Evolutionary conservation across 1,284 basidiomycete genomes (phyloP).

Genomic region (Leccinum laetum): DNA sequence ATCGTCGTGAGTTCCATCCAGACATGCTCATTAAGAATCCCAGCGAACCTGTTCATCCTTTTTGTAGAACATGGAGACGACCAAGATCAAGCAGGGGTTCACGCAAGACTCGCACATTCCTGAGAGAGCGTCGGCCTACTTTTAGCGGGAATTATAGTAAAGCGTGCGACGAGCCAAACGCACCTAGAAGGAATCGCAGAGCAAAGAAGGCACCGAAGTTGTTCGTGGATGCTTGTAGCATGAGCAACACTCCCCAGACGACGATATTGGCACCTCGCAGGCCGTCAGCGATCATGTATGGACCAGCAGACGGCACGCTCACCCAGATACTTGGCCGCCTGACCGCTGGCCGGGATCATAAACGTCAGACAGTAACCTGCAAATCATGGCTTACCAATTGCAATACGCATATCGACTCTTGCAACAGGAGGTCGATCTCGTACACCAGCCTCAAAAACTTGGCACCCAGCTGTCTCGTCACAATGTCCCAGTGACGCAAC

Average conservation of each 20-base stretch:
- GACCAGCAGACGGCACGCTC: constrained; percentile 1
- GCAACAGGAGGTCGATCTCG: constrained; percentile 52
- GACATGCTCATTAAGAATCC: not conserved
- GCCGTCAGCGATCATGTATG: not conserved
- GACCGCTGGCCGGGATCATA: constrained; percentile 12
- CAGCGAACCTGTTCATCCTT: constrained; percentile 59
- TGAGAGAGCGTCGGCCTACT: constrained; percentile 19
- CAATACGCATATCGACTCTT: constrained; percentile 50
- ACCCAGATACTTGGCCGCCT: constrained; percentile 73
- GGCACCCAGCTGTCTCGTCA: too few species aligned
- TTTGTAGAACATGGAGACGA: constrained; percentile 71
- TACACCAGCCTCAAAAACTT: constrained; percentile 54
- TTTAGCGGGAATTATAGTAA: not conserved
- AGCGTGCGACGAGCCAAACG: constrained; percentile 6
- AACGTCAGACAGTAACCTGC: constrained; percentile 2
- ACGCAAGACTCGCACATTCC: constrained; percentile 71
- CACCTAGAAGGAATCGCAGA: constrained; percentile 60
- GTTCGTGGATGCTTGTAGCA: constrained; percentile 47
- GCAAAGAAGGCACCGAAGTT: constrained; percentile 64
- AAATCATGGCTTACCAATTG: constrained; percentile 46
- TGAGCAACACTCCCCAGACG: constrained; percentile 48
- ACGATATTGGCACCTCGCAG: constrained; percentile 55
- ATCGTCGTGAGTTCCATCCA: not conserved
- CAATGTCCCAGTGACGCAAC: constrained; percentile 69
- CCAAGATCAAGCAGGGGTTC: constrained; percentile 60